phyloP scores from a whole-genome alignment of 805 yeast genomes.

The Candida germanica region DNA sequence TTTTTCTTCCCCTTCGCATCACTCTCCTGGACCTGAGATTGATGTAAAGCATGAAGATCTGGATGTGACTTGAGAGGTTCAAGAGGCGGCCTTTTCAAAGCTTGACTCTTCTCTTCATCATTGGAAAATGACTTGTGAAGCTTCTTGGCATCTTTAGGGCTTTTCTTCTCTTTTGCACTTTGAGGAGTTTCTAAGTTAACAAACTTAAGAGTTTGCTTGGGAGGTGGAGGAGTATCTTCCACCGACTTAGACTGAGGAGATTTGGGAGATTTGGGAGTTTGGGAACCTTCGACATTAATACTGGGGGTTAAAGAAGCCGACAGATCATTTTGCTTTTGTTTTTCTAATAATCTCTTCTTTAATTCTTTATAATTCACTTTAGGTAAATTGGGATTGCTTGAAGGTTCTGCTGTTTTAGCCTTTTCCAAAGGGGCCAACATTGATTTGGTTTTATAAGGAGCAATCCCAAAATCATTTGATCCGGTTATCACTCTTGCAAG shows the following conservation, averaged over 20 bases:
- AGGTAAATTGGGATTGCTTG: conserved; percentile 6
- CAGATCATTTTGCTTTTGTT: conserved; percentile 4
- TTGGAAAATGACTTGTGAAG: conserved; percentile 36
- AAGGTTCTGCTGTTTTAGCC: conserved; percentile 8
- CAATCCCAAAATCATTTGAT: conserved; percentile 35
- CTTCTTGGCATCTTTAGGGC: conserved; percentile 11
- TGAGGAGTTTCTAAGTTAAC: conserved; percentile 20
- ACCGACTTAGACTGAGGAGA: conserved; percentile 9
- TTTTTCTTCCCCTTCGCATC: conserved; percentile 22
- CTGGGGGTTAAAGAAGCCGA: conserved; percentile 6
- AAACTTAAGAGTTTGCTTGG: conserved; percentile 29
- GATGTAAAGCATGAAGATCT: conserved; percentile 18
- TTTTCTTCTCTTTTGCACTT: conserved; percentile 8
- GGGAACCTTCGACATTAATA: conserved; percentile 8
- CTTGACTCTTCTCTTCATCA: conserved; percentile 22
- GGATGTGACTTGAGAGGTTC: conserved; percentile 42
- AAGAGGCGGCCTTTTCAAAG: conserved; percentile 20
- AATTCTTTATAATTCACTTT: conserved; percentile 32
- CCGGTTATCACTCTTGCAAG: conserved; percentile 43
- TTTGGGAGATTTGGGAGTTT: too few species aligned
- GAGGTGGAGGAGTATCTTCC: conserved; percentile 18
- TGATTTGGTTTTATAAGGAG: conserved; percentile 43
- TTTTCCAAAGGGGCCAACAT: conserved; percentile 31
- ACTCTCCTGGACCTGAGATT: not conserved
- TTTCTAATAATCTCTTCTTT: conserved; percentile 16